Base-by-base conservation (phyloP, 2,329 filamentous ascomycete species). In the Fusarium irregulare region DNA sequence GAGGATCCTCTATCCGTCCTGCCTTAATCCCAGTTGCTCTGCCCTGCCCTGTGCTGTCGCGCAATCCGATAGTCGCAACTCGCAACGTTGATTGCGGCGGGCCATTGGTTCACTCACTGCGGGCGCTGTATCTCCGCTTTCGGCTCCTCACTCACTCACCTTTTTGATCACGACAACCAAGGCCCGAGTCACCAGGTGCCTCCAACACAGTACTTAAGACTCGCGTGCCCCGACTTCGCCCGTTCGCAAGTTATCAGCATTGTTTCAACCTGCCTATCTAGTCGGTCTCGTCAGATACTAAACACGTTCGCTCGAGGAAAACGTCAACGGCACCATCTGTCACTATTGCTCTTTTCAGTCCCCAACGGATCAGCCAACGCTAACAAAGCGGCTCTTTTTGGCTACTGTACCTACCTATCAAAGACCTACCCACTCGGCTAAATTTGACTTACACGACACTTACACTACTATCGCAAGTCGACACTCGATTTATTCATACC, bases 41-140 rank as follows among this genome's bases (percentile, higher is more conserved):
- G 32, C 13, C 21, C 30, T 51, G 48, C 18, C 30, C 48, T 23
- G 46, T 21, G 47, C 56, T 68, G 55, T 71, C 64, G 68, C 64
- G 56, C 56, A 72, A 72, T 71, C 71, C 71, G 61, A 71, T 73
- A 70, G 69, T 70, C 62, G 67, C 67, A 70, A 57, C 54, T 71
- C 58, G 59, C 67, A 65, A 50, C 28, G 27, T 72, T 61, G 71
- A 75, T 75, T 74, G 69, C 69, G 49, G 50, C 58, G 48, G 48
- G 56, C 64, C 51, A 75, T 75, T 75, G 71, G 73, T 57, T 64
- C 55, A 48, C 51, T 60, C 54, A 32, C 56, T 70, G 61, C 72
- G 63, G 61, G 60, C 72, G 67, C 65, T 64, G 54, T 60, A 71
- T 57, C 73, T 75, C 73, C 73, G 73, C 60, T 75, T 75, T 75